phyloP scores from a whole-genome alignment of 2,329 filamentous ascomycete species.

The Bertia moriformis region DNA sequence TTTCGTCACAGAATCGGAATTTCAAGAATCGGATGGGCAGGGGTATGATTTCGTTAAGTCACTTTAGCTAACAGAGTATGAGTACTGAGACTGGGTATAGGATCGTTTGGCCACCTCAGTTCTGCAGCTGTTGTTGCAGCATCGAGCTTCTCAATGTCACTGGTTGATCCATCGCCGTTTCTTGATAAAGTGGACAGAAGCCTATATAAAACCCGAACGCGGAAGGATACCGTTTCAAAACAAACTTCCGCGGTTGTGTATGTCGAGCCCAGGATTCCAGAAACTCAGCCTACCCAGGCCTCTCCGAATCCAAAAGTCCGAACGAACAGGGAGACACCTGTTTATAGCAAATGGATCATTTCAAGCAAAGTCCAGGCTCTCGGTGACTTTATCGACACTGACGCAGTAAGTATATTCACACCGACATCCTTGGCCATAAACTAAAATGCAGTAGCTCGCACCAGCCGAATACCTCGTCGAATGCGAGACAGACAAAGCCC shows the following conservation, averaged over 20 bases:
- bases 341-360: no score
- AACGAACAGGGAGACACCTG: no score
- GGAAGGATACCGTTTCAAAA: constrained; percentile 6
- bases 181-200: constrained; percentile 16
- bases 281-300: no score
- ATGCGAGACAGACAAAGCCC: constrained; percentile 13
- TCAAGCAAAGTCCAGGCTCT: constrained; percentile 22
- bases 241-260: constrained; percentile 1
- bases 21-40: constrained; percentile 28
- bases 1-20: constrained; percentile 26
- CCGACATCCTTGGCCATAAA: no score
- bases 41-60: constrained; percentile 10
- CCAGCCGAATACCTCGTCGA: constrained; percentile 19
- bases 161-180: constrained; percentile 18
- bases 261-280: constrained; percentile 1
- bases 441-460: constrained; percentile 15
- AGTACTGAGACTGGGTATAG: constrained; percentile 9
- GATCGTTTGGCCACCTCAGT: constrained; percentile 25
- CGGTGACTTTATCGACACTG: constrained; percentile 28
- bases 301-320: no score
- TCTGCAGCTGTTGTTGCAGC: constrained; percentile 30
- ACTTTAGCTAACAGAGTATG: constrained; percentile 2
- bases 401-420: constrained; percentile 20
- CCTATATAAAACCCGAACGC: no score
- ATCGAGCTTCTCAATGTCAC: constrained; percentile 26